These are phyloP conservation scores for Saccharomycopsis hybrid DNA, from an alignment of 1,139 yeast genomes.

Conservation along the genomic window DNA sequence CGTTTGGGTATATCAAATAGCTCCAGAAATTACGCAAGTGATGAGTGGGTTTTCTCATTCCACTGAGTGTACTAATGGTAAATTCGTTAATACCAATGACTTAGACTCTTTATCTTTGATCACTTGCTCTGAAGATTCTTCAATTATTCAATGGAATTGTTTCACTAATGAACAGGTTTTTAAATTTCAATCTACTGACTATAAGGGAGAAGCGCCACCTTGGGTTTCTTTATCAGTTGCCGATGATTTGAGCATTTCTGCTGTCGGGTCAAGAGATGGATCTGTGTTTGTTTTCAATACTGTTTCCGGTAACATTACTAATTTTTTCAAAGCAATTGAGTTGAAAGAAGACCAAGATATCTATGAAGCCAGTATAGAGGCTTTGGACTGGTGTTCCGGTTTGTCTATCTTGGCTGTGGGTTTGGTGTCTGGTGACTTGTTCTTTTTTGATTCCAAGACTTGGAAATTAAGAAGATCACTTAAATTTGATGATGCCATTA, in stretches of 20 bases:
- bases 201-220: constrained; percentile 70
- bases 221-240: constrained; percentile 68
- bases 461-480: constrained; percentile 80
- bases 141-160: constrained; percentile 85
- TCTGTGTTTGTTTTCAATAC: constrained; percentile 68
- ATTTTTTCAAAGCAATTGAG: constrained; percentile 57
- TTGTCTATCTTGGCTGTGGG: constrained; percentile 76
- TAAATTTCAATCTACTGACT: constrained; percentile 57
- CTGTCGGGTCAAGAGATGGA: constrained; percentile 85
- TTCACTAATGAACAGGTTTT: constrained; percentile 62
- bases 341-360: constrained; percentile 55
- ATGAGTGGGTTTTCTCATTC: constrained; percentile 81
- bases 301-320: constrained; percentile 65
- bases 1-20: constrained; percentile 86
- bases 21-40: constrained; percentile 56
- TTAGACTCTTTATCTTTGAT: constrained; percentile 58
- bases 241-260: constrained; percentile 44
- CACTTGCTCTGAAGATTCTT: constrained; percentile 83
- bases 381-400: constrained; percentile 68
- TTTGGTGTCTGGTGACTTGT: constrained; percentile 78
- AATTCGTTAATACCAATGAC: constrained; percentile 58
- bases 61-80: constrained; percentile 71
- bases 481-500: constrained; percentile 72
- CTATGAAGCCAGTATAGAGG: constrained; percentile 78
- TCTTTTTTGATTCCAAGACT: constrained; percentile 73